phyloP scores from a whole-genome alignment of 148 eudicot genomes.

The Silene conica region DNA sequence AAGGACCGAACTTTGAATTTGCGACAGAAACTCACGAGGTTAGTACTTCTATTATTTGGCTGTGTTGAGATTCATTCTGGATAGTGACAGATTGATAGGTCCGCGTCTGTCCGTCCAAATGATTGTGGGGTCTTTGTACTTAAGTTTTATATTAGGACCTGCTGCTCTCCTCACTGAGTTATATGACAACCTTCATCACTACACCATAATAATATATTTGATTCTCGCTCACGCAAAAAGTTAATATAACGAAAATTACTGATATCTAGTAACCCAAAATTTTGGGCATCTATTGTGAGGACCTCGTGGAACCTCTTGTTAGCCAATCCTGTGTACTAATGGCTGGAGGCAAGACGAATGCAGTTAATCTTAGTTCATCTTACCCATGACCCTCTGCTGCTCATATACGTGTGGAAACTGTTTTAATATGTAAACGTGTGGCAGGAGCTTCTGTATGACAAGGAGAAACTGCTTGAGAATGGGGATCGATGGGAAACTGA shows the following conservation, averaged over 20 bases:
- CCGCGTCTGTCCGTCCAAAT: background rate
- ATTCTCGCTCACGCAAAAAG: background rate
- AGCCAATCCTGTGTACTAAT: background rate
- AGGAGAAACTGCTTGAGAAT: constrained; percentile 97
- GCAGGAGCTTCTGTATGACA: constrained; percentile 94
- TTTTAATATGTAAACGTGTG: constrained; percentile 3
- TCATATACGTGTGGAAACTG: background rate
- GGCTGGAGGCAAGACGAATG: background rate
- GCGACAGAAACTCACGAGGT: constrained; percentile 98
- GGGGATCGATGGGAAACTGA: constrained; percentile 99
- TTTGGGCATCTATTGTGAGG: background rate
- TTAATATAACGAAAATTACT: no score
- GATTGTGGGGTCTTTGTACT: background rate
- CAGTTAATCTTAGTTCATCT: background rate
- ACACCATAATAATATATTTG: background rate
- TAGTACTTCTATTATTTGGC: constrained; percentile 4
- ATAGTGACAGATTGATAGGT: background rate
- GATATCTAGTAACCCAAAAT: background rate
- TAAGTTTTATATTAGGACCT: background rate
- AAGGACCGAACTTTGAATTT: constrained; percentile 97
- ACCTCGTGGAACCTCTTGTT: background rate
- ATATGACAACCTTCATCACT: background rate
- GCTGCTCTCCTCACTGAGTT: background rate
- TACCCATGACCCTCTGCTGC: background rate
- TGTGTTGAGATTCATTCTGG: background rate